Evolutionary conservation across 2,329 filamentous ascomycete genomes (phyloP).

Genomic region (Sclerotinia subarctica): DNA sequence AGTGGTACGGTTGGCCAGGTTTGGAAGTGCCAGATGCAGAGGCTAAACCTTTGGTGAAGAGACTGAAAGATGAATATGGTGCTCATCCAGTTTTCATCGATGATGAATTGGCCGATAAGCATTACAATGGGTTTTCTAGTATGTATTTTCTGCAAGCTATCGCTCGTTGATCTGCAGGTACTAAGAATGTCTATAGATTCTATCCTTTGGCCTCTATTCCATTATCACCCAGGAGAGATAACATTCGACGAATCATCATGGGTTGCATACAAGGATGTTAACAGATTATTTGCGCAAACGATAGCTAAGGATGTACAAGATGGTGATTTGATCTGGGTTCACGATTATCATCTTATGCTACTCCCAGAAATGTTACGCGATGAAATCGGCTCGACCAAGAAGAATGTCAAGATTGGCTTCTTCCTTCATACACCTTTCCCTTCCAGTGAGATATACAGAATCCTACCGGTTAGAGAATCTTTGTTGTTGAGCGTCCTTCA

Average conservation of each 20-base stretch:
- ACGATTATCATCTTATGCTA: slow-evolving; percentile 98
- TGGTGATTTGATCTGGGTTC: slow-evolving; percentile 94
- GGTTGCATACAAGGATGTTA: slow-evolving; percentile 90
- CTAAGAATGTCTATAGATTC: slow-evolving; percentile 59
- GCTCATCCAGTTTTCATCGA: slow-evolving; percentile 91
- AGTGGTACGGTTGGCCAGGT: slow-evolving; percentile 98
- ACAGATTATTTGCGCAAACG: slow-evolving; percentile 84
- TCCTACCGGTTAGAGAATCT: slow-evolving; percentile 86
- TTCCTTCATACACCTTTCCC: slow-evolving; percentile 98
- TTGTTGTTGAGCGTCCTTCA: slow-evolving; percentile 84
- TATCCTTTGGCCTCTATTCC: slow-evolving; percentile 97
- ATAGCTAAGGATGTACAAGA: slow-evolving; percentile 86
- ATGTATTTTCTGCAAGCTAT: slow-evolving; percentile 40
- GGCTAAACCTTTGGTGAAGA: slow-evolving; percentile 67
- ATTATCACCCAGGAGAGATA: slow-evolving; percentile 98
- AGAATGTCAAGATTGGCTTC: slow-evolving; percentile 97
- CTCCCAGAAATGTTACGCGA: slow-evolving; percentile 92
- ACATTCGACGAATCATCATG: slow-evolving; percentile 95
- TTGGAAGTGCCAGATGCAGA: slow-evolving; percentile 86
- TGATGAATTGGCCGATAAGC: slow-evolving; percentile 87
- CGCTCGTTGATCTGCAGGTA: not conserved
- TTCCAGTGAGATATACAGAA: slow-evolving; percentile 94
- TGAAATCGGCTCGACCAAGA: slow-evolving; percentile 74
- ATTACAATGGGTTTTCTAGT: slow-evolving; percentile 99
- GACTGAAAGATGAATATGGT: slow-evolving; percentile 81